Percentiles rank a stretch among this genome's conserved stretches.
Evolutionary conservation across 805 yeast species (phyloP).

Genomic region (Hyphopichia homilentoma): DNA sequence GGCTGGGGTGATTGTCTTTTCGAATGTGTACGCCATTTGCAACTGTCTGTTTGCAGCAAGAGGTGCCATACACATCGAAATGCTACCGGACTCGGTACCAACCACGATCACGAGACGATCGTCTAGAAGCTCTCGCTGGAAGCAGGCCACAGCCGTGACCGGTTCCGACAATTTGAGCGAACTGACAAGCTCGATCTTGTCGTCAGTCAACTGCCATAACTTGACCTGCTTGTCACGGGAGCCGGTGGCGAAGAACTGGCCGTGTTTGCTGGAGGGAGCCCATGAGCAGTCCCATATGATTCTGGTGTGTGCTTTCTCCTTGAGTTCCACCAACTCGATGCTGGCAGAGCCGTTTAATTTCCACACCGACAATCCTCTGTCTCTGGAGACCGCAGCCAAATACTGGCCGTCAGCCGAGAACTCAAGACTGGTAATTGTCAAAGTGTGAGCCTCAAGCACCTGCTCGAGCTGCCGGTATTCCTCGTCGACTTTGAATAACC

Average conservation of each 20-base stretch:
- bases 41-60: no score
- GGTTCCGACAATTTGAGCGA: slow-evolving; percentile 49
- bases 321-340: slow-evolving; percentile 39
- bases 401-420: slow-evolving; percentile 68
- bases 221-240: slow-evolving; percentile 82
- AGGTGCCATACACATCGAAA: no score
- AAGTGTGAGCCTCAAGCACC: slow-evolving; percentile 62
- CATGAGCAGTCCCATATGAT: slow-evolving; percentile 96
- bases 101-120: slow-evolving; percentile 35
- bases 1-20: slow-evolving; percentile 48
- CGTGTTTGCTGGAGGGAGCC: slow-evolving; percentile 46
- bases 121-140: slow-evolving; percentile 20
- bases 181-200: slow-evolving; percentile 29
- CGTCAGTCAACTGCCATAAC: slow-evolving; percentile 56
- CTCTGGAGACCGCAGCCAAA: slow-evolving; percentile 80
- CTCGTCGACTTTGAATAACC: slow-evolving; percentile 61
- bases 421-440: slow-evolving; percentile 80
- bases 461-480: slow-evolving; percentile 49
- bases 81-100: slow-evolving; percentile 72
- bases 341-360: slow-evolving; percentile 30
- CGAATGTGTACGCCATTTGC: slow-evolving; percentile 27
- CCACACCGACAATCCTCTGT: slow-evolving; percentile 83
- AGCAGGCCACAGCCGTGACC: slow-evolving; percentile 65
- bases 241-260: slow-evolving; percentile 64
- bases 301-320: slow-evolving; percentile 80